Evolutionary conservation across 495 filamentous ascomycete species (phyloP).

Genomic region (Mycothermus thermophilus): DNA sequence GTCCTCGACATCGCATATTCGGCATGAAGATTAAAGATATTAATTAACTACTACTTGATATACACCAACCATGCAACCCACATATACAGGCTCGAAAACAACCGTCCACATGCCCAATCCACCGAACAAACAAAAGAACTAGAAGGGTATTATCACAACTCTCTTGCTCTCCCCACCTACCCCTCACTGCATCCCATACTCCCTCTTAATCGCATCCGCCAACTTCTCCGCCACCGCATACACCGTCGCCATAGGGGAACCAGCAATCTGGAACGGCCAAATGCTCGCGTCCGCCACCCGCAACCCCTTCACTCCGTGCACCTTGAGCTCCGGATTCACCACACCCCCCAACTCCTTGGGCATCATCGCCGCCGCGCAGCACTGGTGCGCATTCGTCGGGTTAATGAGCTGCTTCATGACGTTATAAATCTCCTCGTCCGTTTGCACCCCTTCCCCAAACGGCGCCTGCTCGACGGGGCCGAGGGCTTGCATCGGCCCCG

Average conservation of each 20-base stretch:
- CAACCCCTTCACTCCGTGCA: slow-evolving; percentile 35
- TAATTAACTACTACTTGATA: too few relatives aligned
- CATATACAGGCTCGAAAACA: too few relatives aligned
- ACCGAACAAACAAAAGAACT: too few relatives aligned
- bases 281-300: slow-evolving; percentile 24
- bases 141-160: too few relatives aligned
- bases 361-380: slow-evolving; percentile 37
- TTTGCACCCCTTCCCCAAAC: slow-evolving; percentile 12
- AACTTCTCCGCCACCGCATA: slow-evolving; percentile 39
- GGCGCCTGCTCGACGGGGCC: slow-evolving; percentile 23
- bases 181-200: too few relatives aligned
- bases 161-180: too few relatives aligned
- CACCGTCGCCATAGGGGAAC: slow-evolving; percentile 32
- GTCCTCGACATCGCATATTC: too few relatives aligned
- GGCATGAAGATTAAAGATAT: too few relatives aligned
- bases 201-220: slow-evolving; percentile 19
- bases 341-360: slow-evolving; percentile 27
- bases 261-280: slow-evolving; percentile 29
- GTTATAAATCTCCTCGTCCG: slow-evolving; percentile 14
- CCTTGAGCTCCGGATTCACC: slow-evolving; percentile 32
- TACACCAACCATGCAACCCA: too few relatives aligned
- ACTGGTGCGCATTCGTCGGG: slow-evolving; percentile 20
- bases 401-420: slow-evolving; percentile 20
- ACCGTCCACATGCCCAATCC: too few relatives aligned
- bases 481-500: slow-evolving; percentile 26